phyloP scores from a whole-genome alignment of 2,329 filamentous ascomycete genomes.

The Biscogniauxia marginata region DNA sequence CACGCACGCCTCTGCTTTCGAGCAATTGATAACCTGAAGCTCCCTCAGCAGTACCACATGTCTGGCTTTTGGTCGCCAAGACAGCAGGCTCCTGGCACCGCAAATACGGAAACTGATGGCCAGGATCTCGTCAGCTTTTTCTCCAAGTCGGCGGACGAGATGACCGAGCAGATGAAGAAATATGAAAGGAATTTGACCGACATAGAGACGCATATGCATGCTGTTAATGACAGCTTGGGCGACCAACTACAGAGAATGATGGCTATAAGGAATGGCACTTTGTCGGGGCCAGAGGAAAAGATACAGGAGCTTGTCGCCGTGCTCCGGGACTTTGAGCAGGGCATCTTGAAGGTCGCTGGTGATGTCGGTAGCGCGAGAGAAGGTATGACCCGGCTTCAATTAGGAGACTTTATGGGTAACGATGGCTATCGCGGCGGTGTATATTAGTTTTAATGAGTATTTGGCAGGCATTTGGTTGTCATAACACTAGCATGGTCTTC shows the following conservation, averaged over 20 bases:
- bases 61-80: constrained; percentile 42
- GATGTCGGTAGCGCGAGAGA: constrained; percentile 60
- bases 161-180: constrained; percentile 54
- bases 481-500: constrained; percentile 2
- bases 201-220: constrained; percentile 64
- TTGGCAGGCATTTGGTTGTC: neutral
- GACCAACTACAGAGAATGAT: constrained; percentile 59
- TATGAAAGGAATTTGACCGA: constrained; percentile 61
- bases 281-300: constrained; percentile 43
- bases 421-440: constrained; percentile 28
- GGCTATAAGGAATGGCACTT: constrained; percentile 37
- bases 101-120: constrained; percentile 46
- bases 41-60: constrained; percentile 50
- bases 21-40: constrained; percentile 46
- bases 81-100: constrained; percentile 40
- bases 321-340: constrained; percentile 63
- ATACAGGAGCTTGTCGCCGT: constrained; percentile 55
- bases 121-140: constrained; percentile 65
- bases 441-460: constrained; percentile 21
- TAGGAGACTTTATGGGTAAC: constrained; percentile 45
- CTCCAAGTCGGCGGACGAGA: constrained; percentile 60
- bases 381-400: constrained; percentile 56
- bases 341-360: constrained; percentile 61
- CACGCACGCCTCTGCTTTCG: constrained; percentile 44
- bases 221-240: constrained; percentile 59